A percentile compares a stretch with the other conserved stretches of the same genome.
These are phyloP conservation scores for Fusarium sp. DNA, from an alignment of 2,329 filamentous ascomycete genomes.

Conservation along the genomic window DNA sequence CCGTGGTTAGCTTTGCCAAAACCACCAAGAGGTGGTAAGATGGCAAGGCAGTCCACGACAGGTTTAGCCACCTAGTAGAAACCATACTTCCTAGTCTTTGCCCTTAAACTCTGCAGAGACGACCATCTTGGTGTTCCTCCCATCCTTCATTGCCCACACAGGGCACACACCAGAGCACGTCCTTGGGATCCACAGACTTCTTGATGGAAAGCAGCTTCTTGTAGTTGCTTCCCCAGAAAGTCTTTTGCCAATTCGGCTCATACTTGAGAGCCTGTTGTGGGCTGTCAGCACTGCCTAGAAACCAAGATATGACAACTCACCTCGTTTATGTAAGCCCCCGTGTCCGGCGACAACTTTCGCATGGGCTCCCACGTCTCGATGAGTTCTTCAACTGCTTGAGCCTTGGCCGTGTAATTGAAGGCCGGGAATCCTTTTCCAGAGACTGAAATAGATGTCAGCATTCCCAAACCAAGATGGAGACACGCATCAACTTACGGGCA, in stretches of 20 bases:
- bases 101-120: conserved; percentile 34
- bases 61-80: background rate
- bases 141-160: conserved; percentile 61
- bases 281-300: rapidly evolving
- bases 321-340: conserved; percentile 61
- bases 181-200: conserved; percentile 57
- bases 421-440: conserved; percentile 45
- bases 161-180: conserved; percentile 61
- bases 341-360: conserved; percentile 53
- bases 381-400: conserved; percentile 42
- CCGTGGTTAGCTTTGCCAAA: background rate
- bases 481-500: conserved; percentile 51
- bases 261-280: conserved; percentile 47
- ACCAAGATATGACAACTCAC: conserved; percentile 36
- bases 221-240: conserved; percentile 62
- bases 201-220: conserved; percentile 58
- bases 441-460: conserved; percentile 28
- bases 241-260: conserved; percentile 53
- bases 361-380: conserved; percentile 50
- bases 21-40: background rate
- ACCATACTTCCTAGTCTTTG: rapidly evolving
- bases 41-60: too few relatives aligned
- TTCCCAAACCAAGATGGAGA: background rate
- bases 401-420: conserved; percentile 48
- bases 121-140: conserved; percentile 42